These are phyloP conservation scores for Lasiodiplodia gonubiensis DNA, from an alignment of 2,329 filamentous ascomycete species.

Conservation along the genomic window DNA sequence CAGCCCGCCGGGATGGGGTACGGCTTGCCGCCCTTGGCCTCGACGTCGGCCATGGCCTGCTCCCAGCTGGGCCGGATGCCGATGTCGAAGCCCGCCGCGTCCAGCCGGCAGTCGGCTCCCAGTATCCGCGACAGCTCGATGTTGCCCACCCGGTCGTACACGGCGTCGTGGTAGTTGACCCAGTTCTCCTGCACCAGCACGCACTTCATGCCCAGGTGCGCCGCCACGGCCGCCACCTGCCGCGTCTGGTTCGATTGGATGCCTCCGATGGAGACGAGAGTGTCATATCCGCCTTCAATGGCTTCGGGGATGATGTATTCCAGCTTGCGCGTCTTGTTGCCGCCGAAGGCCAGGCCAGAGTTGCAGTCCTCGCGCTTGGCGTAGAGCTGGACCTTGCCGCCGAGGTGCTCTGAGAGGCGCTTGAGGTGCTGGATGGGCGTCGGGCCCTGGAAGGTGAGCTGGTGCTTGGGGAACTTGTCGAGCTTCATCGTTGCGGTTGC, in stretches of 20 bases:
- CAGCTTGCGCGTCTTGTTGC: slow-evolving; percentile 73
- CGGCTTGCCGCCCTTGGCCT: slow-evolving; percentile 60
- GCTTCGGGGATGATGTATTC: slow-evolving; percentile 73
- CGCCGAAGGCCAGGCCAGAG: slow-evolving; percentile 69
- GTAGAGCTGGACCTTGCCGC: slow-evolving; percentile 66
- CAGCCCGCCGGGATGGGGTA: slow-evolving; percentile 75
- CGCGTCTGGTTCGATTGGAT: slow-evolving; percentile 74
- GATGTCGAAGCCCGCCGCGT: slow-evolving; percentile 66
- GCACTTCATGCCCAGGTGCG: slow-evolving; percentile 63
- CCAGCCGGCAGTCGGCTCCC: slow-evolving; percentile 67
- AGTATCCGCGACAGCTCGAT: slow-evolving; percentile 73
- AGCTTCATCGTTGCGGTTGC: slow-evolving; percentile 25
- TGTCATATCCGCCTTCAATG: slow-evolving; percentile 61
- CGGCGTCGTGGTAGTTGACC: slow-evolving; percentile 66
- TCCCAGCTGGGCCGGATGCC: slow-evolving; percentile 63
- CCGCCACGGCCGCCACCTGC: slow-evolving; percentile 68
- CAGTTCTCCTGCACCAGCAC: slow-evolving; percentile 69
- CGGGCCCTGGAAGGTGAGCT: slow-evolving; percentile 68
- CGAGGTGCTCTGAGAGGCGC: slow-evolving; percentile 66
- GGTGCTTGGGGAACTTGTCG: slow-evolving; percentile 32
- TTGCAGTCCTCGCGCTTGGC: slow-evolving; percentile 77
- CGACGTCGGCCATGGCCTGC: slow-evolving; percentile 60
- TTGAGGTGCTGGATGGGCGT: slow-evolving; percentile 72
- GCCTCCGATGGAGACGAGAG: slow-evolving; percentile 70
- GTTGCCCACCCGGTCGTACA: slow-evolving; percentile 71